Percentiles rank a stretch among this genome's conserved stretches.
phyloP scores from a whole-genome alignment of 495 filamentous ascomycete species.

The Staphylotrichum longicolle region DNA sequence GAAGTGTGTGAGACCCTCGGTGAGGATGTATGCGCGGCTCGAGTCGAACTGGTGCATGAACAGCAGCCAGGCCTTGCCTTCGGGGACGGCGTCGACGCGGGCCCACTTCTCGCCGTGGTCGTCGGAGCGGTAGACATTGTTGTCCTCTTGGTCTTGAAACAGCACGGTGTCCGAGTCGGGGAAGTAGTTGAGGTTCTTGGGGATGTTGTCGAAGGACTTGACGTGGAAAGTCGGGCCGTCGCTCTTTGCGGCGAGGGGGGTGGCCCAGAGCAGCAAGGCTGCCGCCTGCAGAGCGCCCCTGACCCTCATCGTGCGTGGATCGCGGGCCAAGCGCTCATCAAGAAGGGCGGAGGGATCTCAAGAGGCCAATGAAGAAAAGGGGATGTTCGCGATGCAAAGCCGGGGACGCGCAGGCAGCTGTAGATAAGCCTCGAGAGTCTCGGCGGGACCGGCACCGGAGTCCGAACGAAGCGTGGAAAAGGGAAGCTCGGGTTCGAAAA shows the following conservation, averaged over 20 bases:
- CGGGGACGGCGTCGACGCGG: conserved; percentile 58
- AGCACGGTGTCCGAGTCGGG: conserved; percentile 76
- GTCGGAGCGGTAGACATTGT: conserved; percentile 65
- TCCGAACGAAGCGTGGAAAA: neutral
- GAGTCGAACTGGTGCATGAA: conserved; percentile 73
- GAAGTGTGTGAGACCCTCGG: conserved; percentile 65
- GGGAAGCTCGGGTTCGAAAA: neutral
- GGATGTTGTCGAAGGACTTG: conserved; percentile 60
- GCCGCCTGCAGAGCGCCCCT: conserved; percentile 44
- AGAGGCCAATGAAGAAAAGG: neutral
- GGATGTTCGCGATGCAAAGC: neutral
- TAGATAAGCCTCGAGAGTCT: neutral
- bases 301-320: conserved; percentile 43
- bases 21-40: conserved; percentile 74
- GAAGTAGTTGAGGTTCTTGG: conserved; percentile 74
- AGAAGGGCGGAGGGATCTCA: conserved; percentile 13
- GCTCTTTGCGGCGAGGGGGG: conserved; percentile 46
- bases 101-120: conserved; percentile 78
- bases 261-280: conserved; percentile 43
- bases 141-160: conserved; percentile 54
- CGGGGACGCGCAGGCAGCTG: neutral
- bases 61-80: conserved; percentile 59
- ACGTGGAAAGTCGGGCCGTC: conserved; percentile 46
- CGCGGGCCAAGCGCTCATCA: conserved; percentile 28
- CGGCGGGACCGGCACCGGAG: neutral